A percentile compares a stretch with the other conserved stretches of the same genome.
These are phyloP conservation scores for Casuarina glauca DNA, from an alignment of 306 rosid genomes.

Conservation along the genomic window DNA sequence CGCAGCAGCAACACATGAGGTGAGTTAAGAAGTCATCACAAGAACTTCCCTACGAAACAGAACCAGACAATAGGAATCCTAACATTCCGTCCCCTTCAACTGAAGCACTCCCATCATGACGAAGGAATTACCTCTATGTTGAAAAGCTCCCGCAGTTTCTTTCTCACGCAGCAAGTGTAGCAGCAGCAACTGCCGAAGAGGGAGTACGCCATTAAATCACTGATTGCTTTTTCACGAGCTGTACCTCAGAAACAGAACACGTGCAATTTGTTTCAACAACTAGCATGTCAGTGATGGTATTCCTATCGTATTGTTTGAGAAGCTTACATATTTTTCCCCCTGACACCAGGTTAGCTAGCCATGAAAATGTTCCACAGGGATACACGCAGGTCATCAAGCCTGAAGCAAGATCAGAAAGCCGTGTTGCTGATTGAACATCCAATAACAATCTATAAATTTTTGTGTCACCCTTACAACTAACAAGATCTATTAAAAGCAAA, in stretches of 20 bases:
- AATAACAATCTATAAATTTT: not conserved
- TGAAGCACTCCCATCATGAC: not conserved
- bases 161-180: constrained; percentile 39
- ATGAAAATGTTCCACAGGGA: constrained; percentile 51
- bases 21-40: constrained; percentile 41
- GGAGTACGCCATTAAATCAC: constrained; percentile 25
- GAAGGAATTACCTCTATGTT: constrained; percentile 30
- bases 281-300: not conserved
- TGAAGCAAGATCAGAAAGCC: not conserved
- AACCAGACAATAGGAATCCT: not conserved
- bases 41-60: constrained; percentile 30
- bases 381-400: constrained; percentile 44
- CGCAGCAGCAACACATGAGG: constrained; percentile 46
- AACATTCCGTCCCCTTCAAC: not conserved
- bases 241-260: constrained; percentile 6
- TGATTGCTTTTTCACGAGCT: constrained; percentile 36
- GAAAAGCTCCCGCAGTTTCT: constrained; percentile 28
- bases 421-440: not conserved
- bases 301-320: not conserved
- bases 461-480: not conserved
- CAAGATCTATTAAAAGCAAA: too few species aligned
- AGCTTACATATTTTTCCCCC: constrained; percentile 36
- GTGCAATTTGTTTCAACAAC: not conserved
- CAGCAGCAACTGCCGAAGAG: constrained; percentile 36
- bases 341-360: constrained; percentile 30